Evolutionary conservation across 352 stramenopile species (phyloP).

Genomic region (Globisporangium paroecandrum): DNA sequence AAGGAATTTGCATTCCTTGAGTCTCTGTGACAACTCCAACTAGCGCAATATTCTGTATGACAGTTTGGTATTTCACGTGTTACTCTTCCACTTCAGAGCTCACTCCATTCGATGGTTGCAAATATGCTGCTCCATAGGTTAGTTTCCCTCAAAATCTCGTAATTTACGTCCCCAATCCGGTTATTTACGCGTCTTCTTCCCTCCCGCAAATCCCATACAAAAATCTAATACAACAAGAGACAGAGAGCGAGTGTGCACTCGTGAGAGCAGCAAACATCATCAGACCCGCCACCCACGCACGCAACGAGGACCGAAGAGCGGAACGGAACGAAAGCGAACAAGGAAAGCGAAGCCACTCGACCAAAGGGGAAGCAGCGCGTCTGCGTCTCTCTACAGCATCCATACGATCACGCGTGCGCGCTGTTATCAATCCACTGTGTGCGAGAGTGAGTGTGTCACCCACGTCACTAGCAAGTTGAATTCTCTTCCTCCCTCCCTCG

Average conservation of each 20-base stretch:
- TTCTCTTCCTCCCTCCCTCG: not conserved
- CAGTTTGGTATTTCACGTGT: not conserved
- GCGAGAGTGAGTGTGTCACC: not conserved
- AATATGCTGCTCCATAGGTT: not conserved
- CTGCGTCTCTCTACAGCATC: not conserved
- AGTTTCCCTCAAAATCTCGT: not conserved
- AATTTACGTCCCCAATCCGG: not conserved
- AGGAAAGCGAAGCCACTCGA: not conserved
- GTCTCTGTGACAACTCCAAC: not conserved
- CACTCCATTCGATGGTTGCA: not conserved
- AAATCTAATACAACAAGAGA: not conserved
- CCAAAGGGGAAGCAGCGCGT: not conserved
- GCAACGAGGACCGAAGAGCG: not conserved
- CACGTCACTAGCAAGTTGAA: not conserved
- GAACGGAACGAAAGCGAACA: not conserved
- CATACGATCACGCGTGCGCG: not conserved
- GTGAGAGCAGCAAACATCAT: not conserved
- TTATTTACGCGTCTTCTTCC: not conserved
- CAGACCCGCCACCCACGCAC: not conserved
- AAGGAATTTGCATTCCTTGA: not conserved
- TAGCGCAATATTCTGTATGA: not conserved
- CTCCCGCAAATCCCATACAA: not conserved
- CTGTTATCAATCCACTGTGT: not conserved
- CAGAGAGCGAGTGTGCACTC: conserved; percentile 9
- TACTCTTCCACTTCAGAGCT: not conserved